These are phyloP conservation scores for Saccharomyces hybrid DNA, from an alignment of 1,139 yeast species.

Conservation along the genomic window DNA sequence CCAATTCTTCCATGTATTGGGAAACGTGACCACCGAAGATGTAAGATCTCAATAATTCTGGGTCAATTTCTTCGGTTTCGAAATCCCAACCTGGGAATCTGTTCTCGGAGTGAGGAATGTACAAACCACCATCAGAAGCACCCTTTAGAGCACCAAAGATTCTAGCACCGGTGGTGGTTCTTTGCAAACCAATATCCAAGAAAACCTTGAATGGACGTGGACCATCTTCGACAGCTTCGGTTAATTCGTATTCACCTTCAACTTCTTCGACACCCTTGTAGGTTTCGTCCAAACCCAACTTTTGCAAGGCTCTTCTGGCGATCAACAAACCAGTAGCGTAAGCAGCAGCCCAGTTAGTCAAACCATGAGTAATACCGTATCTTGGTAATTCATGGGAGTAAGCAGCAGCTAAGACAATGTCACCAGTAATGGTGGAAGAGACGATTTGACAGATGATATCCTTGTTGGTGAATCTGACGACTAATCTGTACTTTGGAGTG, in stretches of 20 bases:
- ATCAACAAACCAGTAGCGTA: slow-evolving; percentile 97
- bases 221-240: slow-evolving; percentile 98
- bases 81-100: slow-evolving; percentile 99
- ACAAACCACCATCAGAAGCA: slow-evolving; percentile 99
- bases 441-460: slow-evolving; percentile 97
- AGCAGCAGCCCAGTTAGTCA: slow-evolving; percentile 99
- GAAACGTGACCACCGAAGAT: slow-evolving; percentile 99
- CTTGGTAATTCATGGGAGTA: slow-evolving; percentile 98
- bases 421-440: slow-evolving; percentile 96
- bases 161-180: slow-evolving; percentile 99
- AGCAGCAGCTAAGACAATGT: slow-evolving; percentile 92
- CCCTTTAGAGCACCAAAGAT: slow-evolving; percentile 99
- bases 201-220: slow-evolving; percentile 99
- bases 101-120: slow-evolving; percentile 98
- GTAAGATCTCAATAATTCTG: slow-evolving; percentile 97
- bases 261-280: slow-evolving; percentile 98
- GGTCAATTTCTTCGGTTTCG: slow-evolving; percentile 96
- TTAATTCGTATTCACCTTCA: slow-evolving; percentile 96
- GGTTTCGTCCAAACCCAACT: slow-evolving; percentile 97
- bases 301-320: slow-evolving; percentile 98
- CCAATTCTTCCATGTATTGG: slow-evolving; percentile 99
- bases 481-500: slow-evolving; percentile 99
- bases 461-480: slow-evolving; percentile 99
- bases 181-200: slow-evolving; percentile 98
- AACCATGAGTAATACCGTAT: slow-evolving; percentile 97